A percentile compares a stretch with the other conserved stretches of the same genome.
Evolutionary conservation across 768 basidiomycete species (phyloP).

Genomic region (Suillus hirtellus): DNA sequence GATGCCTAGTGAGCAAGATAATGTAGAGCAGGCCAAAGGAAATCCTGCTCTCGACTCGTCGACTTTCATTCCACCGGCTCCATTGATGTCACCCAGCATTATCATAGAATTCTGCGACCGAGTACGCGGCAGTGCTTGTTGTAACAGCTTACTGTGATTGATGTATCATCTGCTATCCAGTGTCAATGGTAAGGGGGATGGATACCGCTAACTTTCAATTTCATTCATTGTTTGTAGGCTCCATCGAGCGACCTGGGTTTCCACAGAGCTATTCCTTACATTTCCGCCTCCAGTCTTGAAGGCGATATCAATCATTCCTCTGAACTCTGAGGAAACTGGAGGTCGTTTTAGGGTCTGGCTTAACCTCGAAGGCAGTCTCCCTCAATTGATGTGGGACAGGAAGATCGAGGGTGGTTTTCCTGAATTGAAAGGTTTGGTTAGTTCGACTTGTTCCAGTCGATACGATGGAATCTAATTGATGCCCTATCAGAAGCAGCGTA

Average conservation of each 20-base stretch:
- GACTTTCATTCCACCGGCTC: conserved; percentile 57
- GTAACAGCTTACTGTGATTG: conserved; percentile 3
- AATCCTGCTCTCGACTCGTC: conserved; percentile 42
- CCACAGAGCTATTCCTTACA: conserved; percentile 88
- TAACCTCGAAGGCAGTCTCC: conserved; percentile 34
- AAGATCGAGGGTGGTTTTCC: conserved; percentile 92
- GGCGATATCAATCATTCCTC: conserved; percentile 70
- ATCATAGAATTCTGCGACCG: conserved; percentile 92
- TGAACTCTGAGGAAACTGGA: conserved; percentile 77
- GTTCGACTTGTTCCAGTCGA: conserved; percentile 24
- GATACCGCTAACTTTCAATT: background rate
- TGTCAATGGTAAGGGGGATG: conserved; percentile 72
- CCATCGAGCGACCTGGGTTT: conserved; percentile 91
- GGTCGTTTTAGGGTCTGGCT: conserved; percentile 95
- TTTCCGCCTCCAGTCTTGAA: conserved; percentile 79
- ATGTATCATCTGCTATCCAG: conserved; percentile 34
- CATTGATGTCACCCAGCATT: conserved; percentile 54
- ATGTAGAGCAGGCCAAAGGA: conserved; percentile 7
- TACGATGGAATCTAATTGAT: conserved; percentile 12
- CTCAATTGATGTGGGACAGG: conserved; percentile 79
- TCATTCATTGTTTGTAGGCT: conserved; percentile 53
- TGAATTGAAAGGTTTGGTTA: conserved; percentile 80
- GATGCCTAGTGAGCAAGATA: conserved; percentile 27
- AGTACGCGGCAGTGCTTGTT: conserved; percentile 43
- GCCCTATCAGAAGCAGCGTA: conserved; percentile 74